Percentiles rank a stretch among this genome's conserved stretches.
phyloP scores from a whole-genome alignment of 2,329 filamentous ascomycete species.

The Hymenoscyphus fraxineus region DNA sequence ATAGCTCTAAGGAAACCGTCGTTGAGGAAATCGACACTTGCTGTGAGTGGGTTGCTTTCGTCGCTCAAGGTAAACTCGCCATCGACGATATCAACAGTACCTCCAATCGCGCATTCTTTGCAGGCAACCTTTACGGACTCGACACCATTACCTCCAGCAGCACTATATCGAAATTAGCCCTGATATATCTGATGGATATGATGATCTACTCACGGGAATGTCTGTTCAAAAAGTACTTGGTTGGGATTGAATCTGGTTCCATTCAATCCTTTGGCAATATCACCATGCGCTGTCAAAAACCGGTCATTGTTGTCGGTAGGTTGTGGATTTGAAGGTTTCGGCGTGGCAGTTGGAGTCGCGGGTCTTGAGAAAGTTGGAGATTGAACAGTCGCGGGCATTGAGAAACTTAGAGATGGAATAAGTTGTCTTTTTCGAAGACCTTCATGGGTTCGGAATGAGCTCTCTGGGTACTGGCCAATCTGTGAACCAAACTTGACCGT shows the following conservation, averaged over 20 bases:
- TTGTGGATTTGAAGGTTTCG: neutral
- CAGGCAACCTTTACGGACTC: slow-evolving; percentile 9
- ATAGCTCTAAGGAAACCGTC: slow-evolving; percentile 15
- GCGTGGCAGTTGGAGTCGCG: neutral
- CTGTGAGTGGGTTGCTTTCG: neutral
- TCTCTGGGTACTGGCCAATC: slow-evolving; percentile 7
- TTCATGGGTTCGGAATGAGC: slow-evolving; percentile 15
- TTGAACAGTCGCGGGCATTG: neutral
- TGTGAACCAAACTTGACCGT: slow-evolving; percentile 20
- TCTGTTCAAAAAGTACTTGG: neutral
- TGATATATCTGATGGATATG: too few species aligned
- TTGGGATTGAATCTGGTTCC: slow-evolving; percentile 5
- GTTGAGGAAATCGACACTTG: slow-evolving; percentile 12
- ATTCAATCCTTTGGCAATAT: slow-evolving; percentile 2
- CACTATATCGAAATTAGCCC: neutral
- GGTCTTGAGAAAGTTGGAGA: neutral
- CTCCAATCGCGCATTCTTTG: slow-evolving; percentile 12
- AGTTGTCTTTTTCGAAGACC: slow-evolving; percentile 11
- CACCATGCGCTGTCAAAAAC: neutral
- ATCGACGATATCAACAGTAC: slow-evolving; percentile 13
- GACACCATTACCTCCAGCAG: neutral
- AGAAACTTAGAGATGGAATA: neutral
- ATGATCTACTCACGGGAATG: neutral
- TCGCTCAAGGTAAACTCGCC: slow-evolving; percentile 15
- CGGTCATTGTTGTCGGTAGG: too few species aligned